Conservation (phyloP, 768 basidiomycete genomes). For the Kwoniella heveanensis region DNA sequence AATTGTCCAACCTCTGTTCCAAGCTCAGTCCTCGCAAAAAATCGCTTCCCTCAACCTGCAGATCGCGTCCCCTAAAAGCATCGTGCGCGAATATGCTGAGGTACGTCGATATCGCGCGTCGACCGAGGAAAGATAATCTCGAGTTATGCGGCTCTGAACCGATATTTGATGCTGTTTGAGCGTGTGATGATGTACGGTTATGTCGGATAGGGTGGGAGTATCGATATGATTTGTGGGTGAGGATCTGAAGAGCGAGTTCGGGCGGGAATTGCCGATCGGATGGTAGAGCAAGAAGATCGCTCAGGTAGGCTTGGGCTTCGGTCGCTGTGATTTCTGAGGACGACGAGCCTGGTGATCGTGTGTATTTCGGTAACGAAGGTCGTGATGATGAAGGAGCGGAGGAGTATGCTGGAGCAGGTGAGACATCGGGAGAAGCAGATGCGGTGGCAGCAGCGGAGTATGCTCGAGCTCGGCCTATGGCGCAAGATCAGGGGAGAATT, state of each 20-base stretch:
- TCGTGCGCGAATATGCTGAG: constrained; percentile 50
- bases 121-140: constrained; percentile 48
- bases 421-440: constrained; percentile 4
- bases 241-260: constrained; percentile 48
- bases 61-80: constrained; percentile 13
- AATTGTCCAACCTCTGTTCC: constrained; percentile 41
- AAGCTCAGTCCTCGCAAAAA: constrained; percentile 37
- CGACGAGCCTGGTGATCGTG: not conserved
- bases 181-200: not conserved
- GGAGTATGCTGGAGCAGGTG: not conserved
- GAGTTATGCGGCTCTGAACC: constrained; percentile 41
- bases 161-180: not conserved
- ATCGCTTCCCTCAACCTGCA: constrained; percentile 14
- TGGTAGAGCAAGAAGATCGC: constrained; percentile 45
- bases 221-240: constrained; percentile 55
- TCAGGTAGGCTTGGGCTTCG: constrained; percentile 41
- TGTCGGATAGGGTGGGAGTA: constrained; percentile 44
- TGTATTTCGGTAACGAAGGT: not conserved
- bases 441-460: constrained; percentile 14
- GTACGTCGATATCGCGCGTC: constrained; percentile 47
- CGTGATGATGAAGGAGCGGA: constrained; percentile 8
- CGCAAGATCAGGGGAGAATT: not conserved
- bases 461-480: not conserved
- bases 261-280: constrained; percentile 44
- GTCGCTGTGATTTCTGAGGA: constrained; percentile 11